phyloP scores from a whole-genome alignment of 208 protist species.

The Wallacemonas collosoma region DNA sequence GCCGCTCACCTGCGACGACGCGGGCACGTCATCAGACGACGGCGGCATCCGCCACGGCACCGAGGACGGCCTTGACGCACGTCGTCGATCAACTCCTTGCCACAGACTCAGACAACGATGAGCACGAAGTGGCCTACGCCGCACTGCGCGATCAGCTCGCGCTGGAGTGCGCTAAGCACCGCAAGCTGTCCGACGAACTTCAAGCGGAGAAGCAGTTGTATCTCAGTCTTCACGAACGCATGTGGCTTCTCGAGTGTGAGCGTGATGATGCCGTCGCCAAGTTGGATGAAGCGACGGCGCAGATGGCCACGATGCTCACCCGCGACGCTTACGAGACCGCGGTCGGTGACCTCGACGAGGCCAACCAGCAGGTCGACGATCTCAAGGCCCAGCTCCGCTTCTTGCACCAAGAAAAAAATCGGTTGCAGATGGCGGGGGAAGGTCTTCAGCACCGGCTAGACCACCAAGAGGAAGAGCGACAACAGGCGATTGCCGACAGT shows the following conservation, averaged over 20 bases:
- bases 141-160: slow-evolving; percentile 47
- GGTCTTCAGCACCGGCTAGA: slow-evolving; percentile 26
- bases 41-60: too few relatives aligned
- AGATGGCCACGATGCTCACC: slow-evolving; percentile 44
- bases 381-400: slow-evolving; percentile 38
- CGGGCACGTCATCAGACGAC: too few relatives aligned
- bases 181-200: slow-evolving; percentile 43
- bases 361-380: slow-evolving; percentile 22
- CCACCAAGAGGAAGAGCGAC: slow-evolving; percentile 24
- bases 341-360: slow-evolving; percentile 35
- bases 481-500: slow-evolving; percentile 4
- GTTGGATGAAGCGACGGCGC: slow-evolving; percentile 27
- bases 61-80: too few relatives aligned
- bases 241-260: slow-evolving; percentile 69
- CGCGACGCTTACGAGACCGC: slow-evolving; percentile 47
- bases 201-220: slow-evolving; percentile 60
- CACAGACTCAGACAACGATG: slow-evolving; percentile 1
- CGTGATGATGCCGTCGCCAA: slow-evolving; percentile 38
- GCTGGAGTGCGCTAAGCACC: slow-evolving; percentile 37
- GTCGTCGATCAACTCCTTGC: too few relatives aligned
- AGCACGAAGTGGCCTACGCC: slow-evolving; percentile 13
- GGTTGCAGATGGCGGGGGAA: slow-evolving; percentile 18
- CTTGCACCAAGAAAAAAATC: slow-evolving; percentile 19
- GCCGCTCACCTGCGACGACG: too few relatives aligned
- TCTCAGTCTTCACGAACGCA: slow-evolving; percentile 59